Conservation (phyloP, 2,329 filamentous ascomycete species). For the Alternaria triticimaculans region DNA sequence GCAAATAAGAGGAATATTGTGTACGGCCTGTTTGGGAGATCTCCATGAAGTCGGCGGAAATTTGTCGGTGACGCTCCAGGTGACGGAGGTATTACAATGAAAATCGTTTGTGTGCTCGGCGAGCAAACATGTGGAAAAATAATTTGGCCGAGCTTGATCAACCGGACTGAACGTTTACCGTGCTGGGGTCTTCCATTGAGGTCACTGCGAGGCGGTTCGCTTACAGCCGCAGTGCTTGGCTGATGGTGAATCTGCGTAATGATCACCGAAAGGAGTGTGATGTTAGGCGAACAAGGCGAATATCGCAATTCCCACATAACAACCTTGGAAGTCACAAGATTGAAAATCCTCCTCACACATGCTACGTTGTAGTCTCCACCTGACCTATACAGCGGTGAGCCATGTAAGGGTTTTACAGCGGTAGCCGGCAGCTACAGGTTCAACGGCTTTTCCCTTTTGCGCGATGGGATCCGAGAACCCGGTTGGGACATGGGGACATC, state of each 20-base stretch:
- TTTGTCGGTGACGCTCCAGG: conserved; percentile 1
- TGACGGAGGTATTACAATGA: background rate
- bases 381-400: conserved; percentile 7
- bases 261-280: conserved; percentile 2
- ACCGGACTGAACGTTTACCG: conserved; percentile 1
- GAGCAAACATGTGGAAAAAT: background rate
- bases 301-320: conserved; percentile 6
- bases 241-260: background rate
- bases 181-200: conserved; percentile 1
- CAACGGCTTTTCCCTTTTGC: conserved; percentile 10
- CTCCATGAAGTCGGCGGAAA: background rate
- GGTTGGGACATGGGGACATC: conserved; percentile 15
- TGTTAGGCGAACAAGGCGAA: background rate
- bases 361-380: background rate
- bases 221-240: conserved; percentile 8
- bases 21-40: background rate
- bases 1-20: background rate
- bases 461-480: conserved; percentile 14
- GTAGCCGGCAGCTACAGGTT: conserved; percentile 13
- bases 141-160: conserved; percentile 3
- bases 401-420: background rate
- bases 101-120: background rate
- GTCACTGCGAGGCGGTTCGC: conserved; percentile 4
- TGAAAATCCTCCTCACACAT: conserved; percentile 1
- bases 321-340: conserved; percentile 2